Conservation (phyloP, 148 eudicot genomes). For the Polygonum maritimum region DNA sequence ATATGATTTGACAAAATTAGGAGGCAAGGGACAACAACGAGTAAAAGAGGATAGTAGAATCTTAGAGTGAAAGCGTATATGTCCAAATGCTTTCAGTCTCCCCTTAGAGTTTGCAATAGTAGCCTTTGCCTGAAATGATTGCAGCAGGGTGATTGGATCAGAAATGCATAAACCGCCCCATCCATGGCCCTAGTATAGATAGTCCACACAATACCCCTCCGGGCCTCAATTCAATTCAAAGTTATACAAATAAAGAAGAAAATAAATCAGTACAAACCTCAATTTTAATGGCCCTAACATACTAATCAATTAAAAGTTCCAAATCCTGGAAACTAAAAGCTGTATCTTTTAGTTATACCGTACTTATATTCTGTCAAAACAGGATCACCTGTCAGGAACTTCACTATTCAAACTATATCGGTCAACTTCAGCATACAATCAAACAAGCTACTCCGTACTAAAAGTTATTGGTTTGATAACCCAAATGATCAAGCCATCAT, state of each 20-base stretch:
- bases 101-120: background rate
- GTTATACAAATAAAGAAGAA: background rate
- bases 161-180: background rate
- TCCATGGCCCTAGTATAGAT: background rate
- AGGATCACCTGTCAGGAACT: background rate
- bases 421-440: background rate
- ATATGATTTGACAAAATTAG: constrained; percentile 6
- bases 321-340: background rate
- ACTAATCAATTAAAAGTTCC: background rate
- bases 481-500: background rate
- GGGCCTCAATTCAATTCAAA: background rate
- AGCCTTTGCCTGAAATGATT: constrained; percentile 2
- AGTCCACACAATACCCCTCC: background rate
- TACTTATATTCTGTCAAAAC: background rate
- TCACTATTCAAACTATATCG: background rate
- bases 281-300: background rate
- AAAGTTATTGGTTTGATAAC: background rate
- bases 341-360: background rate
- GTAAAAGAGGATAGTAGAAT: background rate
- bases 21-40: background rate
- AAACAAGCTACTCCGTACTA: background rate
- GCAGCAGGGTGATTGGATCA: background rate
- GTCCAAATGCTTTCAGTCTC: constrained; percentile 8
- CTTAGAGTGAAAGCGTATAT: background rate
- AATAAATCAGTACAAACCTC: background rate